These are phyloP conservation scores for Musa balbisiana DNA, from an alignment of 202 grass and related monocot genomes.

Conservation along the genomic window DNA sequence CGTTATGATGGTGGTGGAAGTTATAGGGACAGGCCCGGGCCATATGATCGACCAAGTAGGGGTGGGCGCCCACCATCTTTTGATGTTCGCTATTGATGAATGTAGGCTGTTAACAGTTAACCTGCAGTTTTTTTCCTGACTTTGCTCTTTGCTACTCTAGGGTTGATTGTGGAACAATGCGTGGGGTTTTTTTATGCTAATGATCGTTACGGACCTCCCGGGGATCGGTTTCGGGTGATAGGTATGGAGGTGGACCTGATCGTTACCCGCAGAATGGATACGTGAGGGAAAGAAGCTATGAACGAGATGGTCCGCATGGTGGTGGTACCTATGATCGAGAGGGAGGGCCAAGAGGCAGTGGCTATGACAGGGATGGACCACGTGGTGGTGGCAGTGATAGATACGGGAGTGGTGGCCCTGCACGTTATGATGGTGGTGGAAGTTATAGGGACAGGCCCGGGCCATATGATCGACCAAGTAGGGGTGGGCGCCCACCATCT, in stretches of 20 bases:
- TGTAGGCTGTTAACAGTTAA: not conserved
- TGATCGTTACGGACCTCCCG: too few relatives aligned
- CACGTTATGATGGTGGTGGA: slow-evolving; percentile 56
- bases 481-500: slow-evolving; percentile 36
- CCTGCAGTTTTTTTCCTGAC: not conserved
- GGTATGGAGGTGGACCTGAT: slow-evolving; percentile 51
- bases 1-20: slow-evolving; percentile 51
- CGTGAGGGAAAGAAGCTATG: slow-evolving; percentile 77
- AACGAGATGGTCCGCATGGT: slow-evolving; percentile 52
- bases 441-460: slow-evolving; percentile 57
- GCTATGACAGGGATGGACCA: slow-evolving; percentile 60
- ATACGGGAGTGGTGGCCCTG: slow-evolving; percentile 46
- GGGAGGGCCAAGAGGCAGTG: slow-evolving; percentile 8
- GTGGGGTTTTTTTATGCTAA: too few relatives aligned
- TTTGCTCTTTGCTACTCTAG: not conserved
- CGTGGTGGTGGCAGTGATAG: slow-evolving; percentile 33
- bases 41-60: slow-evolving; percentile 69
- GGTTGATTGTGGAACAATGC: not conserved
- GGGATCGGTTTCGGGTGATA: too few relatives aligned
- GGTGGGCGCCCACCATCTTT: slow-evolving; percentile 39
- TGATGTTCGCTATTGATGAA: slow-evolving; percentile 63
- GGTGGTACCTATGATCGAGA: slow-evolving; percentile 17
- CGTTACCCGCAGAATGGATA: slow-evolving; percentile 59
- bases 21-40: slow-evolving; percentile 63
- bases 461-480: slow-evolving; percentile 70